These are phyloP conservation scores for Phoenix roebelenii DNA, from an alignment of 176 grass and related monocot species.

Conservation along the genomic window DNA sequence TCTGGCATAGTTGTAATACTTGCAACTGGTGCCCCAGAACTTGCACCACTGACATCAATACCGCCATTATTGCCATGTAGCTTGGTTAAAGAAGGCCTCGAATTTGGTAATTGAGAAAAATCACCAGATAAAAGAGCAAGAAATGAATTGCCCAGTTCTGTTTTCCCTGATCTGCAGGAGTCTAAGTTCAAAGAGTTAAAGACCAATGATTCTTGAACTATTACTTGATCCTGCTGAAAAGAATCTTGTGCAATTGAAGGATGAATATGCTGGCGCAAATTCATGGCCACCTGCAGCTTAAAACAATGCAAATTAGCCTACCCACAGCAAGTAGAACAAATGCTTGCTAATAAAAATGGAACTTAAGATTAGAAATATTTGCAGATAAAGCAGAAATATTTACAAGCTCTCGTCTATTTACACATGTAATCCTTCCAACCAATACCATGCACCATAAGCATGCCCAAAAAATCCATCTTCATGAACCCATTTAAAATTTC, in stretches of 20 bases:
- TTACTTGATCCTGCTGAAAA: conserved; percentile 6
- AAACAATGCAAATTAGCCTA: background rate
- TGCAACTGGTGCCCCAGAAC: conserved; percentile 8
- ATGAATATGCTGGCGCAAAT: conserved; percentile 26
- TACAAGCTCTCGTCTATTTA: no score
- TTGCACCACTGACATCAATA: conserved; percentile 16
- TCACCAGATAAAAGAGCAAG: conserved; percentile 36
- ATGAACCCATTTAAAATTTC: no score
- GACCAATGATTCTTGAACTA: conserved; percentile 19
- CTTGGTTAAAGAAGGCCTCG: conserved; percentile 20
- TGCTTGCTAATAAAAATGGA: background rate
- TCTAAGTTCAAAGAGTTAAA: conserved; percentile 14
- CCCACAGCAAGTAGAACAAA: background rate
- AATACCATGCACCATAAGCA: no score
- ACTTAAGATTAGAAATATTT: background rate
- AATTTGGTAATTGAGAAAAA: conserved; percentile 30
- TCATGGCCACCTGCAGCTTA: conserved; percentile 34
- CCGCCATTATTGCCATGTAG: conserved; percentile 22
- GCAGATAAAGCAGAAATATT: no score
- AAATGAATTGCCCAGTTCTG: conserved; percentile 26
- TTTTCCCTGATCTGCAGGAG: conserved; percentile 13
- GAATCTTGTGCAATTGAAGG: conserved; percentile 30
- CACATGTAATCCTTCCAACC: no score
- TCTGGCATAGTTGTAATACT: conserved; percentile 14
- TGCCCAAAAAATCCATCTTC: no score